Evolutionary conservation across 352 stramenopile genomes (phyloP).

Genomic region (Globisporangium abappressorium): DNA sequence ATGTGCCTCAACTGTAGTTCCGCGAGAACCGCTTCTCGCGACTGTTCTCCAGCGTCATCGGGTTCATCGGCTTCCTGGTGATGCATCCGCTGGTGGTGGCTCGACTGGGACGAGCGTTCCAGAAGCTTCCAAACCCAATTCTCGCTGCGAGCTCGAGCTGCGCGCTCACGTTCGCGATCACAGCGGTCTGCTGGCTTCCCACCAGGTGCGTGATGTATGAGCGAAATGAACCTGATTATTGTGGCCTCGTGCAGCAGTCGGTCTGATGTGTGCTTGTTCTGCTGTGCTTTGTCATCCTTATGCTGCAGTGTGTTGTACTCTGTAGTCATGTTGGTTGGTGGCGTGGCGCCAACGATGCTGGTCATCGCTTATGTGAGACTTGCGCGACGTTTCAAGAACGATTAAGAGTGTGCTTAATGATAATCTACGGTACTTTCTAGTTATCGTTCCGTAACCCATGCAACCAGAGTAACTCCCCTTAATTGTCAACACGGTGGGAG

Average conservation of each 20-base stretch:
- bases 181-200: constrained; percentile 45
- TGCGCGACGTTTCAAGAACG: constrained; percentile 24
- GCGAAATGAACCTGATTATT: neutral
- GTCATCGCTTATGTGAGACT: constrained; percentile 28
- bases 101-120: constrained; percentile 29
- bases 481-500: too few relatives aligned
- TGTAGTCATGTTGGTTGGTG: constrained; percentile 26
- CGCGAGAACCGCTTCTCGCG: constrained; percentile 64
- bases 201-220: constrained; percentile 30
- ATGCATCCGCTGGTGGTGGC: constrained; percentile 33
- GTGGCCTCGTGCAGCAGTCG: neutral
- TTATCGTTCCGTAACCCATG: neutral
- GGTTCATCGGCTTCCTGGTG: constrained; percentile 67
- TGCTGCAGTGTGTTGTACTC: constrained; percentile 50
- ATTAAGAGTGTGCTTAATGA: constrained; percentile 21
- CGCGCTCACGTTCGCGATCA: constrained; percentile 49
- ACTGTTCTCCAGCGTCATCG: constrained; percentile 56
- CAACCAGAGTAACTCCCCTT: neutral
- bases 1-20: constrained; percentile 25
- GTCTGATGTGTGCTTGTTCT: neutral
- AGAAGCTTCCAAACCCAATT: constrained; percentile 44
- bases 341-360: constrained; percentile 28
- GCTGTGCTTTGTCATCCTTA: neutral
- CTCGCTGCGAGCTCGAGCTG: constrained; percentile 40
- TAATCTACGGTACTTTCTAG: neutral